A percentile compares a stretch with the other conserved stretches of the same genome.
Conservation (phyloP, 2,329 filamentous ascomycete species). For the Sphaerulina populicola region DNA sequence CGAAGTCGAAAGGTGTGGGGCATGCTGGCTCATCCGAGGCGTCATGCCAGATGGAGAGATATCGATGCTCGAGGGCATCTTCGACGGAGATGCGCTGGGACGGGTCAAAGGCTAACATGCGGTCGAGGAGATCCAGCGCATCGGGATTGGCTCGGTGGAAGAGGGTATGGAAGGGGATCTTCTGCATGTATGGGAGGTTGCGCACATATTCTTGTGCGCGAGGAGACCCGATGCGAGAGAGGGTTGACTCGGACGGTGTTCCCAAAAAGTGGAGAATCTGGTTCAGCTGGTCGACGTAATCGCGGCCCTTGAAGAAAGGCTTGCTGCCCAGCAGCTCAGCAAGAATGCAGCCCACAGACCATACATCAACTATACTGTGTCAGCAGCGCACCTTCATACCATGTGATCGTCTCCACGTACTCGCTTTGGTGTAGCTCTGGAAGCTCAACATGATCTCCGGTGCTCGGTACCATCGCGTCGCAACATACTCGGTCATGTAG, state of each 20-base stretch:
- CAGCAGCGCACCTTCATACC: conserved; percentile 1
- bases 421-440: conserved; percentile 99
- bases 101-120: conserved; percentile 95
- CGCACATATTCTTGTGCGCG: conserved; percentile 97
- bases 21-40: conserved; percentile 90
- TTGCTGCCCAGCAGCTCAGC: conserved; percentile 91
- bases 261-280: conserved; percentile 97
- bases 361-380: conserved; percentile 71
- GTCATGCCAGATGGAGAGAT: conserved; percentile 97
- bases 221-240: conserved; percentile 86
- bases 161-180: conserved; percentile 77
- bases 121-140: conserved; percentile 87
- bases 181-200: conserved; percentile 53
- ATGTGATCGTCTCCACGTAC: conserved; percentile 52
- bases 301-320: conserved; percentile 97
- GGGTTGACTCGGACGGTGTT: conserved; percentile 89
- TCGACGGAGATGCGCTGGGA: conserved; percentile 89
- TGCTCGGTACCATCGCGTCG: conserved; percentile 95
- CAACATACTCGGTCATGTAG: conserved; percentile 99
- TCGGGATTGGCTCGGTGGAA: conserved; percentile 95
- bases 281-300: conserved; percentile 99
- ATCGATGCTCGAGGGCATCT: conserved; percentile 89
- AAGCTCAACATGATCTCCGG: conserved; percentile 99
- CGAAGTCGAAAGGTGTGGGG: conserved; percentile 92
- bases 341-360: conserved; percentile 97